These are phyloP conservation scores for Viola odorata DNA, from an alignment of 345 rosid species.

Conservation along the genomic window DNA sequence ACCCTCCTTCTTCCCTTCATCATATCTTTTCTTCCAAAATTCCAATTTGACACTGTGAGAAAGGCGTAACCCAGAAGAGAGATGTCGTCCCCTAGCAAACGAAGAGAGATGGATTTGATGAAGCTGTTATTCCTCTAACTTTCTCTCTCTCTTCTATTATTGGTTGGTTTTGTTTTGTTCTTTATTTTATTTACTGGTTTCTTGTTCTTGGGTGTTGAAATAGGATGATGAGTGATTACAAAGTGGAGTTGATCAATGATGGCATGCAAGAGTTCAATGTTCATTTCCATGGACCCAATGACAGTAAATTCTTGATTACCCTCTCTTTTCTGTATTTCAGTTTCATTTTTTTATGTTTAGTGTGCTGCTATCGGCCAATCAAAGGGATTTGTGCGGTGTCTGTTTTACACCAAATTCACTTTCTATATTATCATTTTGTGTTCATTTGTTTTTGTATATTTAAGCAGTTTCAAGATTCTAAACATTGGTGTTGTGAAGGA, in stretches of 20 bases:
- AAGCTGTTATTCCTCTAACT: constrained; percentile 41
- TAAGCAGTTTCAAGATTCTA: background rate
- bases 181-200: background rate
- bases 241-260: constrained; percentile 65
- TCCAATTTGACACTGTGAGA: constrained; percentile 3
- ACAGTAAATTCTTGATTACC: constrained; percentile 39
- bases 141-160: background rate
- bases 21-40: background rate
- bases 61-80: background rate
- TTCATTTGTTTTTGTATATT: background rate
- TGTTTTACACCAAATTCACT: no score
- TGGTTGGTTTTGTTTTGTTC: background rate
- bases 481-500: background rate
- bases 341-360: background rate
- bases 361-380: background rate
- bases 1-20: constrained; percentile 3
- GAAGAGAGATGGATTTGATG: constrained; percentile 77
- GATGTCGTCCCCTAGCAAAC: constrained; percentile 78
- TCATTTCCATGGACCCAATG: constrained; percentile 60
- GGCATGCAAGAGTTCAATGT: constrained; percentile 57
- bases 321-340: background rate
- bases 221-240: constrained; percentile 78
- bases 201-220: constrained; percentile 5
- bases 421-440: background rate
- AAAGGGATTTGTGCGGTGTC: background rate